These are phyloP conservation scores for Cymbidium sinense DNA, from an alignment of 106 monocot genomes.

Conservation along the genomic window DNA sequence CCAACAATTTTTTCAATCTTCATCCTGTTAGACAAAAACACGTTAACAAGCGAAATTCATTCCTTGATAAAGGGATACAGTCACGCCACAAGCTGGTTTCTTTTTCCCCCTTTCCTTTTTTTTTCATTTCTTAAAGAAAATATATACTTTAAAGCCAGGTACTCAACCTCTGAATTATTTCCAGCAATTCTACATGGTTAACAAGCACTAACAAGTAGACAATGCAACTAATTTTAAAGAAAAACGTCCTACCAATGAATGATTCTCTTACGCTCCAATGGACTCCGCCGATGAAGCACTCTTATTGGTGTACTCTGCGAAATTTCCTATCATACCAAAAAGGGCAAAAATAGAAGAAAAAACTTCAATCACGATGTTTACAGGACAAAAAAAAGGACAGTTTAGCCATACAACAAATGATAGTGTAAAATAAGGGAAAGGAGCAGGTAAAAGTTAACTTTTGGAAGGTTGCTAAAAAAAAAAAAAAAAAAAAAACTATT, in stretches of 20 bases:
- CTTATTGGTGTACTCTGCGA: conserved; percentile 78
- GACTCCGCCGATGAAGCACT: conserved; percentile 93
- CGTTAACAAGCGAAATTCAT: background rate
- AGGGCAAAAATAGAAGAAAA: background rate
- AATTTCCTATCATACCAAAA: conserved; percentile 47
- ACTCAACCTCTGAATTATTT: background rate
- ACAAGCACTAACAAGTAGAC: background rate
- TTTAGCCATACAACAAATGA: background rate
- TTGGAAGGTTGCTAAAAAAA: background rate
- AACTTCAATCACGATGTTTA: background rate
- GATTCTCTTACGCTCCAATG: conserved; percentile 68
- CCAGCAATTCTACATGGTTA: background rate
- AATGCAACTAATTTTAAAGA: background rate
- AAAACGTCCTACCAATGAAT: conserved; percentile 73
- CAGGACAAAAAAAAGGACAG: background rate
- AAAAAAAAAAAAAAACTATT: background rate
- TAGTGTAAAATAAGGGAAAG: background rate
- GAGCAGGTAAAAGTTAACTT: background rate
- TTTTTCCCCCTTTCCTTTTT: background rate
- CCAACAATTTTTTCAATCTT: conserved; percentile 54
- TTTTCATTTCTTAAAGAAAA: background rate
- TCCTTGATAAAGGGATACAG: background rate
- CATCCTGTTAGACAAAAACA: conserved; percentile 55
- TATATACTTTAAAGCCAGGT: background rate
- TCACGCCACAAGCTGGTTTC: background rate